Evolutionary conservation across 441 rosid species (phyloP), one percentile per base, ranked within the genome.

Genomic region (Pelargonium exstipulatum): DNA sequence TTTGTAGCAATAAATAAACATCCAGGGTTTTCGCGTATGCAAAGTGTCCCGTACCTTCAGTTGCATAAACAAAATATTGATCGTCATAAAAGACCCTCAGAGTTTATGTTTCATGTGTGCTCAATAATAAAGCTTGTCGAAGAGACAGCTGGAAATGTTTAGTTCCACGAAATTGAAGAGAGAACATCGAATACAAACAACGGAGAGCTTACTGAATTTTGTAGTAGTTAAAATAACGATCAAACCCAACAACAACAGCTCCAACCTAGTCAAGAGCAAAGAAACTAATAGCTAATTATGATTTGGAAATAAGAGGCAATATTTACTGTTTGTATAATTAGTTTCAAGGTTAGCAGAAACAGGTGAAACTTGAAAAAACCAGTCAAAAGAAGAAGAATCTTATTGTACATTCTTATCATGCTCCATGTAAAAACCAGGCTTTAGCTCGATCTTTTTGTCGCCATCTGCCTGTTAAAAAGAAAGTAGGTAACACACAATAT

Each of bases 181-280:
- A 55, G 24, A 16, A 55, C 10, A 32, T 4, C 60, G 8, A 55
- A 55, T 55, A 16, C 61, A 46, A 68, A 16, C 9, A 20, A 0
- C 20, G 20, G 48, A 16, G 49, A 70, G 76, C 86, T 73, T 83
- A 88, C 91, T 88, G 94, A 61, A 88, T 74, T 80, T 88, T 88
- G 83, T 84, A 86, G 86, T 88, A 88, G 78, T 86, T 88, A 78
- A 88, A 86, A 74, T 80, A 84, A 42, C 94, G 88, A 77, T 86
- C 90, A 67, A 88, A 88, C 74, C 94, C 91, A 82, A 88, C 91
- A 55, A 86, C 91, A 49, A 88, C 94, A 77, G 91, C 91, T 61
- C 94, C 94, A 13, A 88, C 94, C 94, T 88, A 73, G n/a, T 70
- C 18, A 57, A 5, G 26, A 81, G 69, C 43, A 68, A 66, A 71